Evolutionary conservation across 2,329 filamentous ascomycete species (phyloP), one percentile per base, ranked within the genome.

Genomic region (Dothistroma pini): DNA sequence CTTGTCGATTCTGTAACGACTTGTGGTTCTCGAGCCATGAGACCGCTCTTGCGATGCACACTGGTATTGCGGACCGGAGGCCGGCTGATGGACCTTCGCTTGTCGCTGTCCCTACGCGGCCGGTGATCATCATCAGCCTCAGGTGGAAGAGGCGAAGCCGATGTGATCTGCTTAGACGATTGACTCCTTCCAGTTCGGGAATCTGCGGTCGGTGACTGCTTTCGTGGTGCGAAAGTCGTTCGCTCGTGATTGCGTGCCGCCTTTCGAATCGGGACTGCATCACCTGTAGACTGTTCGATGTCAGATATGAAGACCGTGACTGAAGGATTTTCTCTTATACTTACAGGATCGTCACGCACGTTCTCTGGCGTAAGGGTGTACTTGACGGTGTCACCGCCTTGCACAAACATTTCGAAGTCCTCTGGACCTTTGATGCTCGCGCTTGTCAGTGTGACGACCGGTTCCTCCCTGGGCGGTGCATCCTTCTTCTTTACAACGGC

Each of bases 1-100:
- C 86, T 82, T 9, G 89, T 85, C 0, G 91, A 91, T 63, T 93
- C 89, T 5, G 82, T 80, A 10, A 86, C 82, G 9, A 89, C 80
- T 63, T 89, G 84, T 1, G 91, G 87, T 66, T 96, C 92, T 64
- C 92, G 84, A 25, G 91, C 86, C 61, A 74, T 68, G 14, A 75
- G 60, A 65, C 75, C 72, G 60, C 72, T 72, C 44, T 61, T 68
- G 52, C 69, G 61, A 56, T 70, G 68, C 31, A 65, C 64, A 58
- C 70, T 74, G 19, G 64, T 66, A 50, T 75, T 75, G 19, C 71
- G 67, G 2, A 70, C 63, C 12, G 69, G 58, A 35, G 74, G 73
- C 55, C 69, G 67, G 59, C 67, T 72, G 61, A 70, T 64, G 0
- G 72, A 74, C 32, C 69, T 63, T 41, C 71, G 69, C 22, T 69